Base-by-base conservation (phyloP, 2,329 filamentous ascomycete species). In the Aspergillus brasiliensis region DNA sequence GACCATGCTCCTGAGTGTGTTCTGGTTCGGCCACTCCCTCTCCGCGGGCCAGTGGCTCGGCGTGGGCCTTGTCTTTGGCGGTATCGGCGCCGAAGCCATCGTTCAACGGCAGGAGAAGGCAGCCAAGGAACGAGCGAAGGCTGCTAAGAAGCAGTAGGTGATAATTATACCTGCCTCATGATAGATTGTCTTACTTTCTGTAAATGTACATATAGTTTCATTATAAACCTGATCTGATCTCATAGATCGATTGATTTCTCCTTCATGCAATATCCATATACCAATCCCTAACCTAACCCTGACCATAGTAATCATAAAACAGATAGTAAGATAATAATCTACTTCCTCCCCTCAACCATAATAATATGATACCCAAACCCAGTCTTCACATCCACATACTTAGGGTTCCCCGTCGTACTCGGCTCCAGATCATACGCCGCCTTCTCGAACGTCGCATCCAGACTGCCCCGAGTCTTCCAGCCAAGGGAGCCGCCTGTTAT, bases 1-100 rank as follows among this genome's bases (percentile, higher is more conserved):
- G 75, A 98, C 94, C 67, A 99, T 99, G 95, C 91, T 98, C 61
- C 83, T 98, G 54, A 97, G 92, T 56, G 95, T 99, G 27, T 82
- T 98, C 62, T 92, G 92, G 79, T 99, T 98, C 75, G 95, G 95
- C 27, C 95, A 99, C 77, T 86, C 85, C 64, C 84, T 99, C 51
- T 90, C 86, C 27, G 79, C 82, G n/a, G 96, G 94, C 84, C 95
- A 99, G 80, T 97, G 93, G 91, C 80, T 96, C 6, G 95, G 95
- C 64, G 93, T 99, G 31, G 89, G 86, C 0, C 82, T 99, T 60
- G 95, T 99, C 8, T 99, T 99, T 80, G 92, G 93, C 25, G 95
- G 94, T 54, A 93, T 99, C 72, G 95, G 92, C 28, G 91, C 93
- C 37, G 95, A 99, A 80, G 94, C 89, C 1, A 82, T 86, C 64